Evolutionary conservation across 2,329 filamentous ascomycete species (phyloP), one percentile per base, ranked within the genome.

Genomic region (Phialophora verrucosa): DNA sequence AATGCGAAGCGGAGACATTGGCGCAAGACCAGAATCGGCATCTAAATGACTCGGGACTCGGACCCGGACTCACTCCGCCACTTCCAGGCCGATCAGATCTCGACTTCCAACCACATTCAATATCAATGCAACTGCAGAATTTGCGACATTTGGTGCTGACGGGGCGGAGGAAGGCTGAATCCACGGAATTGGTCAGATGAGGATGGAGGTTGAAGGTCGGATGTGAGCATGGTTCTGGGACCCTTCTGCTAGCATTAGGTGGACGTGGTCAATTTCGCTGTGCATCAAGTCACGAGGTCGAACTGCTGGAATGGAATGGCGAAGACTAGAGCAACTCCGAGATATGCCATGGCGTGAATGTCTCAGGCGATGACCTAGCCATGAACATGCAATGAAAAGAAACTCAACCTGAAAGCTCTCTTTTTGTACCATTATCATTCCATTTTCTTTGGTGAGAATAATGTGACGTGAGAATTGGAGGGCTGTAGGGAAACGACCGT

Each of bases 1-100:
- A 99, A 99, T 88, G 93, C 95, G 79, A 99, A 99, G 92, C 88
- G 95, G 84, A 91, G 95, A 86, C 95, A 99, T 84, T 99, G 95
- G 95, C 92, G 95, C 87, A 99, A 99, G 94, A 98, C 95, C 82
- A 91, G 93, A 82, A 92, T 99, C 85, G 93, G 93, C 81, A 96
- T 99, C 87, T 99, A 95, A 87, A 88, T 83, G 82, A 83, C 80
- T 85, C 54, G 5, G 1, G 38, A 44, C 17, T 44, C 38, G 38
- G 38, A 44, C 38, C 38, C 38, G 38, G 17, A 7, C 38, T 44
- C 38, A 17, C 38, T 44, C 14, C 38, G n/a, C 38, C 17, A 44
- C 38, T 8, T n/a, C 35, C 6, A 44, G 17, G 35, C 35, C 35
- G 35, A 42, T 42, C 35, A 44, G 38, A 44, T 44, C 14, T 51